phyloP scores from a whole-genome alignment of 768 basidiomycete species.

The Leucocoprinus leucothites region DNA sequence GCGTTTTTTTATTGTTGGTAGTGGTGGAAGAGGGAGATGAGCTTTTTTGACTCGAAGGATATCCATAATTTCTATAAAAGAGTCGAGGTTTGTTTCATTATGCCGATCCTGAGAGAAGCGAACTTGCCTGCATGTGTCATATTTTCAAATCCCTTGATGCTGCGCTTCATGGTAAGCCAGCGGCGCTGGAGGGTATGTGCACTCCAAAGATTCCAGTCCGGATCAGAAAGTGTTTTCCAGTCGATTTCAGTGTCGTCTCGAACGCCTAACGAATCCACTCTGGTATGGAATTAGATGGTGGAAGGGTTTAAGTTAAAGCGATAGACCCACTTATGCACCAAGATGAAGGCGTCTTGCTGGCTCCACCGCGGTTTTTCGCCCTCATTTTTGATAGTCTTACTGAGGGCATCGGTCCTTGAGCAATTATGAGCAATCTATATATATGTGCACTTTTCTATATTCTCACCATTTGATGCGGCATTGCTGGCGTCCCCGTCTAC shows the following conservation, averaged over 20 bases:
- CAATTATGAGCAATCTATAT: neutral
- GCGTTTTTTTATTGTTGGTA: constrained; percentile 26
- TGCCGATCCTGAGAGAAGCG: neutral
- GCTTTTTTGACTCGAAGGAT: constrained; percentile 75
- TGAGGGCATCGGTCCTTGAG: constrained; percentile 72
- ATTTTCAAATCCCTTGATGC: constrained; percentile 73
- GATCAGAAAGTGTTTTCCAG: constrained; percentile 75
- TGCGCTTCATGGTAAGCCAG: constrained; percentile 76
- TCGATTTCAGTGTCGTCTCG: constrained; percentile 81
- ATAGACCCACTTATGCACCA: constrained; percentile 72
- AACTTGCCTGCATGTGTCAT: constrained; percentile 74
- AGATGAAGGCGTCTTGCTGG: constrained; percentile 70
- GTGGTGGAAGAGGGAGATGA: constrained; percentile 38
- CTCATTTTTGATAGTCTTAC: constrained; percentile 67
- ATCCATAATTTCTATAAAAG: constrained; percentile 69
- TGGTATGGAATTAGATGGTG: constrained; percentile 23
- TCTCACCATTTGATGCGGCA: constrained; percentile 83
- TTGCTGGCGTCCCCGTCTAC: constrained; percentile 73
- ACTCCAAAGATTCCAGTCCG: constrained; percentile 83
- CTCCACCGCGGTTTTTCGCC: constrained; percentile 74
- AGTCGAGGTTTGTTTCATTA: neutral
- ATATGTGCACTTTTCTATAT: neutral
- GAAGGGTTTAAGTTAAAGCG: neutral
- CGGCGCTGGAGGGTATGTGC: constrained; percentile 75
- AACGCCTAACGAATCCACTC: constrained; percentile 72